Percentiles rank a stretch among this genome's conserved stretches.
phyloP scores from a whole-genome alignment of 202 grass and related monocot genomes.

The Eragrostis tef region DNA sequence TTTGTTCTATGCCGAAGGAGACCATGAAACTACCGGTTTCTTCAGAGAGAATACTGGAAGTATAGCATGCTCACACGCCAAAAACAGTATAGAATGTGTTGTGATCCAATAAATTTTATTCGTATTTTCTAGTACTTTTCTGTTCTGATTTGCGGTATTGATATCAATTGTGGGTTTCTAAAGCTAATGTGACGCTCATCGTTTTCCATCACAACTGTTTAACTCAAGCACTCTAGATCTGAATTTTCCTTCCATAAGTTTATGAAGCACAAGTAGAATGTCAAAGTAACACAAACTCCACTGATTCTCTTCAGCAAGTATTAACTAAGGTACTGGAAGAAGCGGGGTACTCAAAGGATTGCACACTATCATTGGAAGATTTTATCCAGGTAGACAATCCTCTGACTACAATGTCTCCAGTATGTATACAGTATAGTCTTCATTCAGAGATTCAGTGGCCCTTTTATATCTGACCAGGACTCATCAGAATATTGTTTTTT shows the following conservation, averaged over 20 bases:
- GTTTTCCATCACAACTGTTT: not conserved
- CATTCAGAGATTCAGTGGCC: not conserved
- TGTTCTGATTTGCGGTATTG: not conserved
- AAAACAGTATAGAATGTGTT: not conserved
- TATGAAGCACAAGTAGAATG: not conserved
- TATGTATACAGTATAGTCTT: not conserved
- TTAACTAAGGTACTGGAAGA: conserved; percentile 79
- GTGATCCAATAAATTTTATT: not conserved
- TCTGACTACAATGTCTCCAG: not conserved
- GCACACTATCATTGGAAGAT: conserved; percentile 65
- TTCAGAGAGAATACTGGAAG: not conserved
- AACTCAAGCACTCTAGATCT: not conserved
- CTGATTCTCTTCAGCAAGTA: conserved; percentile 62
- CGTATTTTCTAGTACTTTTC: not conserved
- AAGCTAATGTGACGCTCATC: not conserved
- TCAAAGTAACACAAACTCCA: conserved; percentile 22
- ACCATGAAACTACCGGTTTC: not conserved
- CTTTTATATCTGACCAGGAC: not conserved
- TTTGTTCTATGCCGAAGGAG: not conserved
- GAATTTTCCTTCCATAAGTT: not conserved
- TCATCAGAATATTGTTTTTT: not conserved
- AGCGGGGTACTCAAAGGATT: conserved; percentile 73
- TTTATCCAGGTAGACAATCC: conserved; percentile 59
- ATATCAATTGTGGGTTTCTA: not conserved
- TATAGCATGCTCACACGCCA: not conserved